Conservation (phyloP, 1,139 yeast species). For the Pichia inconspicua region DNA sequence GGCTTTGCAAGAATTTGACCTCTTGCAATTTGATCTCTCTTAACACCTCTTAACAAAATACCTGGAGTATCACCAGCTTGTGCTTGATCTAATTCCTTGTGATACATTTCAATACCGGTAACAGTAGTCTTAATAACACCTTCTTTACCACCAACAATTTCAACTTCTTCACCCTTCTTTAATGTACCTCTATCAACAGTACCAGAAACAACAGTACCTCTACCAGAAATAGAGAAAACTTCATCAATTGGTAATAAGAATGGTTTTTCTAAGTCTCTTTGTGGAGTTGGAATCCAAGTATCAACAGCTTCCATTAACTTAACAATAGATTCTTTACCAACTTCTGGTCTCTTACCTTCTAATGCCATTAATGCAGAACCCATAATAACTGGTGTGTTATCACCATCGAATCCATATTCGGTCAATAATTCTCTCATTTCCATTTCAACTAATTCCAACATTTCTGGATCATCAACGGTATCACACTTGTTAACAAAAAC, state of each 20-base stretch:
- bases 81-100: constrained; percentile 94
- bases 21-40: constrained; percentile 93
- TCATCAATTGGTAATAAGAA: constrained; percentile 97
- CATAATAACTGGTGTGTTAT: constrained; percentile 94
- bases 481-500: constrained; percentile 98
- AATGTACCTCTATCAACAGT: constrained; percentile 97
- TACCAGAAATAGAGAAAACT: constrained; percentile 95
- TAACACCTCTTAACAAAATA: constrained; percentile 92
- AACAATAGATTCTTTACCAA: constrained; percentile 78
- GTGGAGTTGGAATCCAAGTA: constrained; percentile 91
- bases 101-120: constrained; percentile 98
- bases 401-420: constrained; percentile 96
- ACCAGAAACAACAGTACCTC: constrained; percentile 99
- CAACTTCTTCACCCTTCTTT: constrained; percentile 97
- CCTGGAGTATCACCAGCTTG: constrained; percentile 99
- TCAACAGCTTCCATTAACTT: constrained; percentile 90
- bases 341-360: constrained; percentile 82
- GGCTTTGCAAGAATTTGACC: constrained; percentile 98
- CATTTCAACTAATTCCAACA: constrained; percentile 99
- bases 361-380: constrained; percentile 98
- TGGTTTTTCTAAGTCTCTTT: constrained; percentile 92
- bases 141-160: constrained; percentile 87
- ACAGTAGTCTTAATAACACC: constrained; percentile 88
- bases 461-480: constrained; percentile 96
- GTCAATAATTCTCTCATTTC: constrained; percentile 96